These are phyloP conservation scores for Xenosphaeropsis pyriputrescens DNA, from an alignment of 2,329 filamentous ascomycete genomes.

Conservation along the genomic window DNA sequence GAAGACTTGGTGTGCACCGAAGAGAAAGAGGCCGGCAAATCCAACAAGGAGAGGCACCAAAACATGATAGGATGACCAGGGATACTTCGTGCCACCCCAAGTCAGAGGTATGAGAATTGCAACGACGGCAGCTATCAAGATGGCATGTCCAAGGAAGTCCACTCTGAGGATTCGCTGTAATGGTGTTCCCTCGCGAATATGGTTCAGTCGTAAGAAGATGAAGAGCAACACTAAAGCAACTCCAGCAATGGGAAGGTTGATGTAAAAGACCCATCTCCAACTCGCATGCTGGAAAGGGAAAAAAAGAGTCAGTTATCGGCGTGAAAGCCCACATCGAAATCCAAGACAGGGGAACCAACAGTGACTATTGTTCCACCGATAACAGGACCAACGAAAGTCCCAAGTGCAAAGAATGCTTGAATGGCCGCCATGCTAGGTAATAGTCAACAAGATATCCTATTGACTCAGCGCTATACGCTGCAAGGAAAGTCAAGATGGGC, in stretches of 20 bases:
- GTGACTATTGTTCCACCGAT: constrained; percentile 27
- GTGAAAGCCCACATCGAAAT: too few species aligned
- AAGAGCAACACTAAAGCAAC: not conserved
- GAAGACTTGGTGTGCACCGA: constrained; percentile 22
- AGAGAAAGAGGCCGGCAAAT: constrained; percentile 20
- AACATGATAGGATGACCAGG: constrained; percentile 25
- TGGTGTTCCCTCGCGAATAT: not conserved
- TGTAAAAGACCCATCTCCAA: not conserved
- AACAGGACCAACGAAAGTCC: constrained; percentile 22
- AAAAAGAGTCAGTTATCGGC: too few species aligned
- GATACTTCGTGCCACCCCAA: constrained; percentile 24
- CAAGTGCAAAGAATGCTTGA: constrained; percentile 21
- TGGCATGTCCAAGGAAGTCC: not conserved
- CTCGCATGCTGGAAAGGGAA: too few species aligned
- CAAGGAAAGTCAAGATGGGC: too few species aligned
- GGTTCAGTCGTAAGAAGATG: not conserved
- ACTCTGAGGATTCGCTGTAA: not conserved
- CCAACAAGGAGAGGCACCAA: constrained; percentile 29
- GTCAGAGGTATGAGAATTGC: not conserved
- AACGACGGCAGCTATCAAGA: not conserved
- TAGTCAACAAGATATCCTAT: too few species aligned
- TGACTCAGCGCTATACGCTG: too few species aligned
- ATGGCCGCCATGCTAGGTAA: constrained; percentile 23
- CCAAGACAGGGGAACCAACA: too few species aligned
- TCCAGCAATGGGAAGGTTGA: constrained; percentile 3